Percentiles rank a stretch among this genome's conserved stretches.
phyloP scores from a whole-genome alignment of 208 protist species.

The Trypanosoma theileri region DNA sequence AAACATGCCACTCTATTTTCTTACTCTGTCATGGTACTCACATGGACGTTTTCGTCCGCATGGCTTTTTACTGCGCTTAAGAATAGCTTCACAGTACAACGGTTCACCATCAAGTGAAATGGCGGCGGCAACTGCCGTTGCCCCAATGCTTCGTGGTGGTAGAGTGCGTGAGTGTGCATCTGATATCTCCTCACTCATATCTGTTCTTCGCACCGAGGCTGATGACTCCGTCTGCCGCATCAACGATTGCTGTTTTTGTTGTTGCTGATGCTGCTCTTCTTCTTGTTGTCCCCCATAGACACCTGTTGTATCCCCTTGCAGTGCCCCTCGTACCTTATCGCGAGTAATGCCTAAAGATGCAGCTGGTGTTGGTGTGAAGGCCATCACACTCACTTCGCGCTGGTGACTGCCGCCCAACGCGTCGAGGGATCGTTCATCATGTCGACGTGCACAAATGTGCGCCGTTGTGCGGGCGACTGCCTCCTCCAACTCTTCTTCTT shows the following conservation, averaged over 20 bases:
- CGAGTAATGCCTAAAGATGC: slow-evolving; percentile 10
- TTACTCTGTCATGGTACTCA: slow-evolving; percentile 46
- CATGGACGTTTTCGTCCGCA: slow-evolving; percentile 51
- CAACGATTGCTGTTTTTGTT: background rate
- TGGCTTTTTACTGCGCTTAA: slow-evolving; percentile 50
- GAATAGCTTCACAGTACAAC: slow-evolving; percentile 41
- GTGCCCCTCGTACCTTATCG: background rate
- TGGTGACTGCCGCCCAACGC: background rate
- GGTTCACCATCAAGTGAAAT: background rate
- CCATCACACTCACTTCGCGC: background rate
- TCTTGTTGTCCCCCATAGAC: background rate
- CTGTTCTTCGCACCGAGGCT: background rate
- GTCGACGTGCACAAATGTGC: slow-evolving; percentile 15
- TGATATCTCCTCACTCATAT: background rate
- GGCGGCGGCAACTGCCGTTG: background rate
- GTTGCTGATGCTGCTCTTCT: background rate
- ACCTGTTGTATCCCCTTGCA: background rate
- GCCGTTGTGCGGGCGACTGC: slow-evolving; percentile 24
- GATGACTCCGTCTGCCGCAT: background rate
- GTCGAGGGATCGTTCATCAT: slow-evolving; percentile 5
- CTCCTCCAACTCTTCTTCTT: slow-evolving; percentile 25
- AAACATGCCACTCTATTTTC: background rate
- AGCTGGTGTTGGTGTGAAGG: slow-evolving; percentile 19
- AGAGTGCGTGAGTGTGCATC: slow-evolving; percentile 4
- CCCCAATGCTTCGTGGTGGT: background rate